A percentile compares a stretch with the other conserved stretches of the same genome.
phyloP scores from a whole-genome alignment of 495 filamentous ascomycete species.

The Aspergillus mulundensis region DNA sequence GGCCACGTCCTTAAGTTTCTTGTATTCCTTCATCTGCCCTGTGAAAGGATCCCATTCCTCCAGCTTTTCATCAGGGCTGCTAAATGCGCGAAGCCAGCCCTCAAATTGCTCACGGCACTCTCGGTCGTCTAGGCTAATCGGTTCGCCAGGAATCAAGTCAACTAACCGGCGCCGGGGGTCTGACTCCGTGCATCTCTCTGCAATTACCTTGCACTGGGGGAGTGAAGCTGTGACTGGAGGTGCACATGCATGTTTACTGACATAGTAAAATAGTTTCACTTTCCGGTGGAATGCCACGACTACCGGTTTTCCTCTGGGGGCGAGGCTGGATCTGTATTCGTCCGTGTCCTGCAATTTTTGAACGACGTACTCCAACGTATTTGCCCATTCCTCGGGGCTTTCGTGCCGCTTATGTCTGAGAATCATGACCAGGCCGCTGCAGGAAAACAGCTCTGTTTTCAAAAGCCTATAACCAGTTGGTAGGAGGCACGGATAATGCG shows the following conservation, averaged over 20 bases:
- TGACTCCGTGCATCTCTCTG: slow-evolving; percentile 8
- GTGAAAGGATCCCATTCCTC: slow-evolving; percentile 15
- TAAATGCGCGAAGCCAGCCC: slow-evolving; percentile 8
- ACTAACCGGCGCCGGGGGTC: slow-evolving; percentile 14
- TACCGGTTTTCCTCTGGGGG: not conserved
- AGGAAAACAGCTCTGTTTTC: slow-evolving; percentile 1
- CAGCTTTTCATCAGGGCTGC: not conserved
- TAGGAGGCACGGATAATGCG: slow-evolving; percentile 6
- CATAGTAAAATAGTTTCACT: slow-evolving; percentile 18
- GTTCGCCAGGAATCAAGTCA: slow-evolving; percentile 12
- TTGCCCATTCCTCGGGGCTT: slow-evolving; percentile 16
- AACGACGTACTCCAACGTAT: slow-evolving; percentile 5
- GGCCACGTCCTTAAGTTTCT: too few relatives aligned
- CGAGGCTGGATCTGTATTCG: too few relatives aligned
- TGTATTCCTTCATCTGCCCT: not conserved
- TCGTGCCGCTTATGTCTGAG: slow-evolving; percentile 15
- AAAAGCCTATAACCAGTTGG: slow-evolving; percentile 9
- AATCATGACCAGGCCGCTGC: slow-evolving; percentile 11
- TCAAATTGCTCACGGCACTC: slow-evolving; percentile 6
- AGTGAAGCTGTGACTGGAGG: not conserved
- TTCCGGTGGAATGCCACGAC: slow-evolving; percentile 17
- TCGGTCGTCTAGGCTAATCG: slow-evolving; percentile 7
- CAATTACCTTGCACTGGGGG: slow-evolving; percentile 2
- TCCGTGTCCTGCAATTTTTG: slow-evolving; percentile 6
- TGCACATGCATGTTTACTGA: not conserved